Conservation (phyloP, 73 alveolate species). For the Tetrahymena elliotti region DNA sequence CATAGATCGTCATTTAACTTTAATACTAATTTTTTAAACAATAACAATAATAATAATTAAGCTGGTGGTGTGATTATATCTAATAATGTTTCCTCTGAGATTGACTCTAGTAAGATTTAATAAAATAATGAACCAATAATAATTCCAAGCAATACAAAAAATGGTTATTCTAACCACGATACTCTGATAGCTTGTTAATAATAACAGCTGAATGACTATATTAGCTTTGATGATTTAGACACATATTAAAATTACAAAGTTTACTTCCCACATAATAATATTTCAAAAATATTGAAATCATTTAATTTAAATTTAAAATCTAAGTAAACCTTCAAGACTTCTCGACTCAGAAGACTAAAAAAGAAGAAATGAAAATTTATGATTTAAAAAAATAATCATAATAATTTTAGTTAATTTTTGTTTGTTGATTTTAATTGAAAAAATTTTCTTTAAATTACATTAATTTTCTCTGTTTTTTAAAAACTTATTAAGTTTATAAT, state of each 20-base stretch:
- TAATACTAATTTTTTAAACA: not conserved
- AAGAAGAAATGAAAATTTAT: not conserved
- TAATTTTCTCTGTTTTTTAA: too few relatives aligned
- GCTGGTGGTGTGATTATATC: not conserved
- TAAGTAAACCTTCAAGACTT: not conserved
- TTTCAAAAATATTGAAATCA: not conserved
- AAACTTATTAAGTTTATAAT: too few relatives aligned
- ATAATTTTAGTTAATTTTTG: too few relatives aligned
- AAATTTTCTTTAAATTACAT: too few relatives aligned
- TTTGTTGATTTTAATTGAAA: too few relatives aligned
- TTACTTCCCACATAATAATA: not conserved
- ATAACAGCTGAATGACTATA: not conserved
- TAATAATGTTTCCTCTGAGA: not conserved
- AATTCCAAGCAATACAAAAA: not conserved
- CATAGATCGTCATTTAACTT: not conserved
- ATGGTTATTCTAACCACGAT: not conserved
- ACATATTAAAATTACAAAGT: not conserved
- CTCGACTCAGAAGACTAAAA: not conserved
- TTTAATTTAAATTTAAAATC: not conserved
- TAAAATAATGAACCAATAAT: not conserved
- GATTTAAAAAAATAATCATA: too few relatives aligned
- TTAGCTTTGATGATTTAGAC: not conserved
- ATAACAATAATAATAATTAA: not conserved
- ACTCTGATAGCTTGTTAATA: not conserved
- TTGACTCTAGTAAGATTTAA: not conserved